Percentiles rank a stretch among this genome's conserved stretches.
Evolutionary conservation across 1,284 basidiomycete species (phyloP).

Genomic region (Veloporphyrellus conicus): DNA sequence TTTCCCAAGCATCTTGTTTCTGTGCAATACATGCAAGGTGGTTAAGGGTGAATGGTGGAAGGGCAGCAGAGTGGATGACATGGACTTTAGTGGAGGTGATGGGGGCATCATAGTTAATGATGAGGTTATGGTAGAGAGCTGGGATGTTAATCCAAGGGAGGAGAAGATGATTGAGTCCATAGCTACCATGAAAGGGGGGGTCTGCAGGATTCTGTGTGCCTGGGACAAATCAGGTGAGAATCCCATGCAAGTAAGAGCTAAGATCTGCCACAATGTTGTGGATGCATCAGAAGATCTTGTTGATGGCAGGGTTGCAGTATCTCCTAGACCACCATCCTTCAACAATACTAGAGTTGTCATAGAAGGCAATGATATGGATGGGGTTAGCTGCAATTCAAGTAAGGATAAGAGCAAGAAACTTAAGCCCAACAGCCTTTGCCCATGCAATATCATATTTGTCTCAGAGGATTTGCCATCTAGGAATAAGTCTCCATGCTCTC

Average conservation of each 20-base stretch:
- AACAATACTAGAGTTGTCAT: slow-evolving; percentile 40
- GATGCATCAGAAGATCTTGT: slow-evolving; percentile 23
- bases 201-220: neutral
- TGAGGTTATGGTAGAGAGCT: neutral
- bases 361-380: slow-evolving; percentile 18
- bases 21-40: neutral
- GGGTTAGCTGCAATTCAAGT: no score
- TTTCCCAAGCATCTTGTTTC: neutral
- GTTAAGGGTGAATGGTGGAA: neutral
- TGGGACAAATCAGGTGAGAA: neutral
- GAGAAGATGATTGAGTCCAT: neutral
- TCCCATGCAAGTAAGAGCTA: neutral
- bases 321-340: slow-evolving; percentile 40
- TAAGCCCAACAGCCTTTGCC: slow-evolving; percentile 9
- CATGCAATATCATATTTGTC: slow-evolving; percentile 14
- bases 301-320: slow-evolving; percentile 30
- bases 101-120: neutral
- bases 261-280: no score
- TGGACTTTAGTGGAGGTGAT: neutral
- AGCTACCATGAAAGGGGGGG: neutral
- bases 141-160: neutral
- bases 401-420: slow-evolving; percentile 30
- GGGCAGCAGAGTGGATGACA: neutral
- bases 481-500: slow-evolving; percentile 9
- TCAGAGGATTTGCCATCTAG: neutral